Percentiles rank a stretch among this genome's conserved stretches.
Conservation (phyloP, 495 filamentous ascomycete species). For the Clohesyomyces aquaticus region DNA sequence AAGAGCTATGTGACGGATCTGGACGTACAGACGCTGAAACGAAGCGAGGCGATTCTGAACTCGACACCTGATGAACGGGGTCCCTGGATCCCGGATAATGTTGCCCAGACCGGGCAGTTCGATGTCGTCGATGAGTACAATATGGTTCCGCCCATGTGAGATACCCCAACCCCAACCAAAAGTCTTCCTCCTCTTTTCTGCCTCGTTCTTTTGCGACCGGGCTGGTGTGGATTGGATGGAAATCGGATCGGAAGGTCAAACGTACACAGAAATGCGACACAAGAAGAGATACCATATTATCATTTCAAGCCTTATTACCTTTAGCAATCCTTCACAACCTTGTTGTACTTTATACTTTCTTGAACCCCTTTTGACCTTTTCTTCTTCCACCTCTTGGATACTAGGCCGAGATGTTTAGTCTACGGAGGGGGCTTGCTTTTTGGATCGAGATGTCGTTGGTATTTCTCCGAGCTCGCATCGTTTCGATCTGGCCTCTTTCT, state of each 20-base stretch:
- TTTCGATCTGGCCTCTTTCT: background rate
- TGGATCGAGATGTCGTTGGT: background rate
- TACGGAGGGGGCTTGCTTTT: background rate
- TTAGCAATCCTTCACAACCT: background rate
- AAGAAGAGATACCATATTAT: background rate
- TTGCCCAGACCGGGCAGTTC: slow-evolving; percentile 12
- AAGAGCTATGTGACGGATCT: slow-evolving; percentile 86
- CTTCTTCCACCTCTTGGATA: background rate
- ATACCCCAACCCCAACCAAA: slow-evolving; percentile 16
- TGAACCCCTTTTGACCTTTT: background rate
- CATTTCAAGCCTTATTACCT: no score
- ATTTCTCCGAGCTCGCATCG: background rate
- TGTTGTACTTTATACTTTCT: slow-evolving; percentile 9
- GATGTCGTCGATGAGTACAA: slow-evolving; percentile 28
- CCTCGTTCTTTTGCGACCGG: no score
- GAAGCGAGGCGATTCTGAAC: slow-evolving; percentile 76
- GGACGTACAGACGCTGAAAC: slow-evolving; percentile 85
- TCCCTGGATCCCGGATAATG: slow-evolving; percentile 63
- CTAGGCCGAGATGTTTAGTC: background rate
- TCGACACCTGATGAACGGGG: slow-evolving; percentile 85
- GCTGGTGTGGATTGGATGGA: no score
- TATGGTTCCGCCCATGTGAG: slow-evolving; percentile 23
- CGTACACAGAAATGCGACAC: slow-evolving; percentile 7
- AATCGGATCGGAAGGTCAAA: slow-evolving; percentile 3
- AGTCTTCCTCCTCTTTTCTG: background rate